Evolutionary conservation across 805 yeast genomes (phyloP).

Genomic region (Peterozyma xylosa): DNA sequence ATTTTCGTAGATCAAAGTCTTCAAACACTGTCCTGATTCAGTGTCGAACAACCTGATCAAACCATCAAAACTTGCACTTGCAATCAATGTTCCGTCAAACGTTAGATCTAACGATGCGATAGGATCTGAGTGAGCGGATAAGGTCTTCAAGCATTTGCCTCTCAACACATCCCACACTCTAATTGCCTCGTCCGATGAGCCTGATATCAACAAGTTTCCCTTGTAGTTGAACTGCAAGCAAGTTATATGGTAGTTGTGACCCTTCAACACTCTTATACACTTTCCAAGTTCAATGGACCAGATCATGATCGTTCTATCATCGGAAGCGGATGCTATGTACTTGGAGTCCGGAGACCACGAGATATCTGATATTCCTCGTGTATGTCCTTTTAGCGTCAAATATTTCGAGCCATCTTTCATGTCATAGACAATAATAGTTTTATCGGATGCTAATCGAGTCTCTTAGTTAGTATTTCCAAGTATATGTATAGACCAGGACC

Average conservation of each 20-base stretch:
- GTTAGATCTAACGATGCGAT: conserved; percentile 69
- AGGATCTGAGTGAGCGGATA: conserved; percentile 92
- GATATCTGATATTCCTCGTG: conserved; percentile 65
- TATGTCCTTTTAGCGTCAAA: conserved; percentile 46
- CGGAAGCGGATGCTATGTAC: conserved; percentile 77
- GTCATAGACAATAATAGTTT: conserved; percentile 52
- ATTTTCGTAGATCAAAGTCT: conserved; percentile 78
- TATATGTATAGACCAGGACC: no score
- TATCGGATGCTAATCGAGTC: conserved; percentile 36
- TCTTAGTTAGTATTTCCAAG: not conserved
- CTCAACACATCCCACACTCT: conserved; percentile 79
- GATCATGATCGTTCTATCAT: conserved; percentile 72
- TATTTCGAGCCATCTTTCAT: conserved; percentile 25
- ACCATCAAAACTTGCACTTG: conserved; percentile 88
- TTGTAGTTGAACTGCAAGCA: conserved; percentile 60
- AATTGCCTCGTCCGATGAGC: conserved; percentile 86
- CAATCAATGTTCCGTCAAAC: conserved; percentile 74
- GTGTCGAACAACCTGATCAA: conserved; percentile 82
- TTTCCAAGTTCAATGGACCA: conserved; percentile 55
- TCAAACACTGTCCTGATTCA: conserved; percentile 83
- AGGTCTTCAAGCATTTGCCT: conserved; percentile 65
- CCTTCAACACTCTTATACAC: conserved; percentile 44
- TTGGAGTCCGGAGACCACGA: conserved; percentile 71
- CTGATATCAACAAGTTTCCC: conserved; percentile 75
- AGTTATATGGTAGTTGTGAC: conserved; percentile 83